These are phyloP conservation scores for Beauveria scarabaeidicola DNA, from an alignment of 2,329 filamentous ascomycete species.

Conservation along the genomic window DNA sequence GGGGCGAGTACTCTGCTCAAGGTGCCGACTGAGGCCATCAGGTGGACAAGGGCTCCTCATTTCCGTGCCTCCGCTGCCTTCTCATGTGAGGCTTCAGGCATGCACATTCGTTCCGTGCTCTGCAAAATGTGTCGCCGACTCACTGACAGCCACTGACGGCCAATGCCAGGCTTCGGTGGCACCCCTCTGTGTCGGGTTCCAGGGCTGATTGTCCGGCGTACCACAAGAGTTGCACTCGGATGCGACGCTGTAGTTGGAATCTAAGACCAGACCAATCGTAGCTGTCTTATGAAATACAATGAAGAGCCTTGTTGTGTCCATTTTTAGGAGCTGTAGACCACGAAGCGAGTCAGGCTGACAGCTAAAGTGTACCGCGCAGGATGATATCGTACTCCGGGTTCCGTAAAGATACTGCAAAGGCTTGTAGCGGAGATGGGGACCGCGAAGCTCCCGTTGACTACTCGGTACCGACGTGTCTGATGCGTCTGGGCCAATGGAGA, in stretches of 20 bases:
- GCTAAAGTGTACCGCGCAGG: not conserved
- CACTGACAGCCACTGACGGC: not conserved
- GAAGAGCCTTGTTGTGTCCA: not conserved
- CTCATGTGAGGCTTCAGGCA: conserved; percentile 7
- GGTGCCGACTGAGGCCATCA: not conserved
- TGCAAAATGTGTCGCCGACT: not conserved
- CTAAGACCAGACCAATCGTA: not conserved
- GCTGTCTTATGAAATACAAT: not conserved
- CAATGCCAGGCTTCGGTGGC: not conserved
- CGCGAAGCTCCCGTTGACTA: not conserved
- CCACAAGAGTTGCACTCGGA: not conserved
- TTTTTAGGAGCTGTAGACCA: not conserved
- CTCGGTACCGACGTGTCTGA: not conserved
- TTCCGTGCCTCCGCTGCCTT: not conserved
- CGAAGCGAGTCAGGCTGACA: not conserved
- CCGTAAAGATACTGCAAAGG: not conserved
- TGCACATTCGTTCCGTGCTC: not conserved
- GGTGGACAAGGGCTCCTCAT: not conserved
- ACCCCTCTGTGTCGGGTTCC: not conserved
- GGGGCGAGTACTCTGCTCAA: not conserved
- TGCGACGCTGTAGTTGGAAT: not conserved
- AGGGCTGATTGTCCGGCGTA: not conserved
- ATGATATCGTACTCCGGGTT: not conserved
- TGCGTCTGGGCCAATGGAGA: not conserved
- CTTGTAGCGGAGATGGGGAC: not conserved